A percentile compares a stretch with the other conserved stretches of the same genome.
phyloP scores from a whole-genome alignment of 2,329 filamentous ascomycete species.

The Reticulascus tulasneorum region DNA sequence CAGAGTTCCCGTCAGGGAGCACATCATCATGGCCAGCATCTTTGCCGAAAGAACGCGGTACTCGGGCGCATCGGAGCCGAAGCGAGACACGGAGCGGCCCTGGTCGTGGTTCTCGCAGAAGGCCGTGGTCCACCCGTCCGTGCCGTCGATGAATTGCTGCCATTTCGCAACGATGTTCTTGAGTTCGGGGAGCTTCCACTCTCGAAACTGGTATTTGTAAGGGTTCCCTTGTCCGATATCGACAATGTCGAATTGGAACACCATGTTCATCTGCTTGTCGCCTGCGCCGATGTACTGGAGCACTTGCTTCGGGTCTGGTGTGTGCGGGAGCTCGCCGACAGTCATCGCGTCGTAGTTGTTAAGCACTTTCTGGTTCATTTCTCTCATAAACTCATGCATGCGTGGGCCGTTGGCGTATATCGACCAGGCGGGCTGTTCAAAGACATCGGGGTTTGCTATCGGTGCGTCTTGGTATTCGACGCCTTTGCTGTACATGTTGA shows the following conservation, averaged over 20 bases:
- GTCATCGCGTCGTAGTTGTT: conserved; percentile 62
- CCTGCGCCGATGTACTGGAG: conserved; percentile 55
- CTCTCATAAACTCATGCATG: conserved; percentile 63
- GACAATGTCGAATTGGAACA: conserved; percentile 65
- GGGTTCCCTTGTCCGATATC: conserved; percentile 52
- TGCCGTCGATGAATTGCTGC: conserved; percentile 47
- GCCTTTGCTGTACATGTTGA: conserved; percentile 68
- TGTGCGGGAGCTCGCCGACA: conserved; percentile 65
- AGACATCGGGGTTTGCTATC: conserved; percentile 40
- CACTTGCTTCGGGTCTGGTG: conserved; percentile 54
- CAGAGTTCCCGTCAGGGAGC: conserved; percentile 45
- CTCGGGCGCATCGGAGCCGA: conserved; percentile 38
- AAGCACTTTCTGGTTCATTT: conserved; percentile 58
- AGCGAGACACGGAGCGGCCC: conserved; percentile 51
- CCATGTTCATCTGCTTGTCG: conserved; percentile 62
- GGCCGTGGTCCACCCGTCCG: conserved; percentile 53
- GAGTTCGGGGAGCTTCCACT: conserved; percentile 44
- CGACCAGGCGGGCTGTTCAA: conserved; percentile 49
- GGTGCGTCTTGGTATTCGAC: conserved; percentile 56
- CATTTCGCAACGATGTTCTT: conserved; percentile 45
- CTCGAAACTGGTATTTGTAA: conserved; percentile 44
- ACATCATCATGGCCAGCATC: conserved; percentile 46
- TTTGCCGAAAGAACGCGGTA: conserved; percentile 44
- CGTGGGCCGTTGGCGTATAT: conserved; percentile 65
- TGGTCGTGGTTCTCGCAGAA: conserved; percentile 62